phyloP scores from a whole-genome alignment of 805 yeast species.

The Metschnikowia amazonensis region DNA sequence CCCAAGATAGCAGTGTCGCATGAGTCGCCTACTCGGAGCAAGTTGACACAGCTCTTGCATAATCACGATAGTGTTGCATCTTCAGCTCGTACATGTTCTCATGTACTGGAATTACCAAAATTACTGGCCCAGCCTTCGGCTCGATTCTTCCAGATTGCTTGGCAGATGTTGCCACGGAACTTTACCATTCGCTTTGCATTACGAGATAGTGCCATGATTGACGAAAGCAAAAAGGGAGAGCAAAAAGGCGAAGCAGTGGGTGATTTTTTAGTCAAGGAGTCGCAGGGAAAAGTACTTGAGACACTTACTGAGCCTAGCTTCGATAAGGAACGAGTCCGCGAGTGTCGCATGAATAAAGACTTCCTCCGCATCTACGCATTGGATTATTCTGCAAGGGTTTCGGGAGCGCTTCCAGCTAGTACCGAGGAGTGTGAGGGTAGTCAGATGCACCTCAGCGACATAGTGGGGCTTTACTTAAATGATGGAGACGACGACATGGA shows the following conservation, averaged over 20 bases:
- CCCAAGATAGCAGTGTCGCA: not conserved
- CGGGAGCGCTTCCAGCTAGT: slow-evolving; percentile 8
- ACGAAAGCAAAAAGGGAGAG: not conserved
- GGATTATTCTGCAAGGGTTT: slow-evolving; percentile 14
- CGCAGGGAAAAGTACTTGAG: not conserved
- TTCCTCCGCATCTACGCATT: slow-evolving; percentile 19
- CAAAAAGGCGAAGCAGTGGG: not conserved
- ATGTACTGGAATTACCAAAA: not conserved
- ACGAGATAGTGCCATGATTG: not conserved
- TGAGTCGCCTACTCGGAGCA: slow-evolving; percentile 1
- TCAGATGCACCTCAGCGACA: not conserved
- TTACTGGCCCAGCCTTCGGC: not conserved
- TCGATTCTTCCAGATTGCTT: not conserved
- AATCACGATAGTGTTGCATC: not conserved
- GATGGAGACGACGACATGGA: not conserved
- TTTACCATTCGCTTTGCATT: slow-evolving; percentile 1
- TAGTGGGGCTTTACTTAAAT: not conserved
- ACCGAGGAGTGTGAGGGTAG: slow-evolving; percentile 7
- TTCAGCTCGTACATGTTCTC: not conserved
- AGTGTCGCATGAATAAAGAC: slow-evolving; percentile 16
- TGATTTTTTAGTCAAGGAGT: not conserved
- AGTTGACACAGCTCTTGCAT: slow-evolving; percentile 3
- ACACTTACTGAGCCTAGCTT: not conserved
- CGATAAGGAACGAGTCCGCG: slow-evolving; percentile 12
- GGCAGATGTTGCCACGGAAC: slow-evolving; percentile 4